Evolutionary conservation across 176 grass and related monocot species (phyloP), one percentile per base, ranked within the genome.

Genomic region (Oropetium thomaeum): DNA sequence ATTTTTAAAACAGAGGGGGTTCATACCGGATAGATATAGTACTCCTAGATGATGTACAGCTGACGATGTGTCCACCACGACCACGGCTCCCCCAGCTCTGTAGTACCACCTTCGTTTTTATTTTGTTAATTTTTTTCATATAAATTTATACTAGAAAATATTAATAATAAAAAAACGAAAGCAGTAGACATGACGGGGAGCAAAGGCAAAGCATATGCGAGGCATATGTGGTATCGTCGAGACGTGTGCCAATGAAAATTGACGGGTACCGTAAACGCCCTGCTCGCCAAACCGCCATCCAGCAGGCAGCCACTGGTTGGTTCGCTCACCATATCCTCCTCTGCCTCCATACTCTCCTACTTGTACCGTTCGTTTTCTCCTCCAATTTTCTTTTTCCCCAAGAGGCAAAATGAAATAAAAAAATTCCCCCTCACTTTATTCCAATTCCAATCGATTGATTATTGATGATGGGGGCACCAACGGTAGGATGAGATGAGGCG

Each of bases 221-320:
- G 34, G 31, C 58, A 65, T 60, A 76, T 52, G 13, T 43, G 38
- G 10, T 42, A 14, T 20, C 54, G 26, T 78, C 8, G 79, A 73
- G 59, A 78, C 79, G 73, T 82, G 79, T 82, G 85, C 85, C 85
- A 87, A 77, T 66, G 85, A n/a, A n/a, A n/a, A n/a, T n/a, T n/a
- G n/a, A n/a, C n/a, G n/a, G n/a, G n/a, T n/a, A n/a, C 48, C 57
- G 77, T 31, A 48, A 30, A 17, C 49, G 34, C 47, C 71, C 14
- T 20, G 4, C 19, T 16, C 51, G 26, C 48, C 38, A 43, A 26
- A 65, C 81, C 62, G n/a, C n/a, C n/a, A n/a, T n/a, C n/a, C n/a
- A n/a, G n/a, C n/a, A 59, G 39, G 25, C n/a, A 17, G 64, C 81
- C 81, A 59, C 57, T 45, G 40, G 73, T 62, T 45, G 40, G 73